Percentiles rank a stretch among this genome's conserved stretches.
phyloP scores from a whole-genome alignment of 768 basidiomycete genomes.

The Boletus barrowsii region DNA sequence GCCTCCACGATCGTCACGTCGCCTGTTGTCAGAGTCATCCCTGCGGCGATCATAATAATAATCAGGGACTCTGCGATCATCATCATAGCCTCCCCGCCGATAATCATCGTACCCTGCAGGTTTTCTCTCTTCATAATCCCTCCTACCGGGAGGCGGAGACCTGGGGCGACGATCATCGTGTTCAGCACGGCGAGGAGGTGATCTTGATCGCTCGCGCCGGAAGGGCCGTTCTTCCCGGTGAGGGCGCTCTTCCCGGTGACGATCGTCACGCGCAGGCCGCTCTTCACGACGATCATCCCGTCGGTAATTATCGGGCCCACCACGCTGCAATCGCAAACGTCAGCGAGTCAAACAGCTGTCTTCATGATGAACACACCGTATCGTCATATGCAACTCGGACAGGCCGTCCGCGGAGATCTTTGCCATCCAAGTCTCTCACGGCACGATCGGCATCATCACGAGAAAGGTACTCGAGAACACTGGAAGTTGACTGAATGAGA shows the following conservation, averaged over 20 bases:
- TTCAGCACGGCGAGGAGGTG: slow-evolving; percentile 70
- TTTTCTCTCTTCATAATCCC: slow-evolving; percentile 82
- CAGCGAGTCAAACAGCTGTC: neutral
- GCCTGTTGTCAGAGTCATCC: slow-evolving; percentile 61
- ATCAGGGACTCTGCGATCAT: slow-evolving; percentile 82
- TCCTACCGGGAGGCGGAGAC: slow-evolving; percentile 71
- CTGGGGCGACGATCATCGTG: slow-evolving; percentile 77
- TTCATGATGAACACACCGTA: slow-evolving; percentile 41
- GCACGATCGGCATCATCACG: slow-evolving; percentile 92
- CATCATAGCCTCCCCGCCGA: slow-evolving; percentile 75
- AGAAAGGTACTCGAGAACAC: slow-evolving; percentile 86
- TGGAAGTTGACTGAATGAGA: slow-evolving; percentile 30
- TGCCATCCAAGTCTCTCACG: slow-evolving; percentile 81
- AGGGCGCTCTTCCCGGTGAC: slow-evolving; percentile 59
- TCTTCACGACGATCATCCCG: slow-evolving; percentile 71
- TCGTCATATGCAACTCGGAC: slow-evolving; percentile 72
- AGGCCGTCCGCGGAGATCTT: slow-evolving; percentile 80
- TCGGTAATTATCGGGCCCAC: slow-evolving; percentile 69
- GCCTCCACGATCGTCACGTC: slow-evolving; percentile 65
- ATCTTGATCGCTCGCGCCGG: slow-evolving; percentile 82
- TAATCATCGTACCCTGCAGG: slow-evolving; percentile 92
- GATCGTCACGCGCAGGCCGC: slow-evolving; percentile 50
- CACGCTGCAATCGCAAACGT: slow-evolving; percentile 42
- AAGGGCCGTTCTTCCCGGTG: slow-evolving; percentile 46
- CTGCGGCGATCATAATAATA: slow-evolving; percentile 85